Conservation (phyloP, 257 asterid genomes). For the Lycium barbarum region DNA sequence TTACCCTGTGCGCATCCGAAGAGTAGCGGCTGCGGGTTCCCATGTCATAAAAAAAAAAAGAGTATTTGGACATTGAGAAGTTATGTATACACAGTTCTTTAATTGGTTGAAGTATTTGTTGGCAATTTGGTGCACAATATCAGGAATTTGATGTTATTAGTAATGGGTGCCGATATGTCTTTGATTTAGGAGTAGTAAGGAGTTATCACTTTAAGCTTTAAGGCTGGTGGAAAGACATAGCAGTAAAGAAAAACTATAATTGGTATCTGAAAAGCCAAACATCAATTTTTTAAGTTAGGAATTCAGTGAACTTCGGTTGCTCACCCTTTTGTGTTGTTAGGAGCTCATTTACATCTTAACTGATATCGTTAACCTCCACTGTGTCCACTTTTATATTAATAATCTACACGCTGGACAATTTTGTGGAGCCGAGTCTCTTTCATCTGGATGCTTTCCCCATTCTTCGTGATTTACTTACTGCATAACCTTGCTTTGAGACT, state of each 20-base stretch:
- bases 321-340: neutral
- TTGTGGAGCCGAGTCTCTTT: neutral
- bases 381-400: neutral
- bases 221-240: neutral
- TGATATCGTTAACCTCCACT: neutral
- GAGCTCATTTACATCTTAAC: neutral
- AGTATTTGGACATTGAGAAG: neutral
- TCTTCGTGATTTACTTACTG: neutral
- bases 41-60: too few species aligned
- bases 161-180: neutral
- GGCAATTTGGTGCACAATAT: neutral
- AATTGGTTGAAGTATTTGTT: neutral
- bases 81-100: neutral
- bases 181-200: neutral
- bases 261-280: neutral
- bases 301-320: neutral
- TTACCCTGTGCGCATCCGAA: too few species aligned
- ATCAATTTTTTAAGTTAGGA: neutral
- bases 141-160: neutral
- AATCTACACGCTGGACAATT: neutral
- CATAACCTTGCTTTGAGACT: slow-evolving; percentile 8
- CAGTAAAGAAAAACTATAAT: neutral
- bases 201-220: neutral
- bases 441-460: neutral
- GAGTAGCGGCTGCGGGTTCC: too few species aligned